Evolutionary conservation across 345 rosid species (phyloP), one percentile per base, ranked within the genome.

Genomic region (Lepidium sativum): DNA sequence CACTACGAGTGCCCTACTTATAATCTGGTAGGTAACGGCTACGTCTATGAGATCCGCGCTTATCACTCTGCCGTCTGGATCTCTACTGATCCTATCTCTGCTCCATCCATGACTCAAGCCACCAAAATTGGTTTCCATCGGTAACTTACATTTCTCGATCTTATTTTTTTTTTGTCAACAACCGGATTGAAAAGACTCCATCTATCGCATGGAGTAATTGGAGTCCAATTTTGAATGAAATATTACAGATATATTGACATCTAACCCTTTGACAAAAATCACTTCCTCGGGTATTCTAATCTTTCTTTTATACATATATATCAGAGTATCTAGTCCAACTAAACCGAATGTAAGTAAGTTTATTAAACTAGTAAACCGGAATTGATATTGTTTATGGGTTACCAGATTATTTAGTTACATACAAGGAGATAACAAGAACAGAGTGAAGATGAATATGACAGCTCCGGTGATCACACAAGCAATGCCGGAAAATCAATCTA

Each of bases 401-500:
- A n/a, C 2, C 35, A 70, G 75, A 70, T 63, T 70, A 47, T 29
- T 27, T 37, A 39, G 64, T 47, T 70, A 70, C 52, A 70, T 70
- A 45, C 9, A 70, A 63, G 75, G 75, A 54, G 6, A 44, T 18
- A 70, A 63, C 69, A 71, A 29, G 7, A 31, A n/a, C 12, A 71
- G 55, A 3, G 45, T 12, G 16, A 63, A 63, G 52, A 54, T 71
- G 57, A 48, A 63, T 4, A 71, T 71, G 69, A 71, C 75, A 71
- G 34, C 69, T 63, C 69, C 75, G 10, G 69, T 55, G 23, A 63
- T 71, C 51, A 63, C 52, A 27, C 37, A 63, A 55, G 27, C 11
- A 63, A 63, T 58, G 3, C 69, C 52, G 51, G 58, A 63, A 18
- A 37, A 38, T 48, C 57, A 55, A 12, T 11, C 6, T 71, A 63